Conservation (phyloP, 2,329 filamentous ascomycete species). For the Apiospora sp. region DNA sequence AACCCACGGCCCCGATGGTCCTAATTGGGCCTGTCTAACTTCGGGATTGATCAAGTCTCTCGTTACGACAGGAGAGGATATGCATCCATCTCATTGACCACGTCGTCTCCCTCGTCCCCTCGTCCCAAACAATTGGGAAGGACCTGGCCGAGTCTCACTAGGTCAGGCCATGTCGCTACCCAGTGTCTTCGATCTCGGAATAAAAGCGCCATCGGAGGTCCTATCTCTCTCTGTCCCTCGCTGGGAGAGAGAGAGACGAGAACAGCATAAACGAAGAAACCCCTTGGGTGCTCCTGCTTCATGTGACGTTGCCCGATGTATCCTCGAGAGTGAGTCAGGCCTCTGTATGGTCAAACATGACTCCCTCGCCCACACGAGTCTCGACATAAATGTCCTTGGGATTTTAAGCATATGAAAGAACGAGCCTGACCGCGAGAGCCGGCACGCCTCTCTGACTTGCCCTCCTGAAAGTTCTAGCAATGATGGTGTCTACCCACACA, state of each 20-base stretch:
- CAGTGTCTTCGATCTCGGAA: background rate
- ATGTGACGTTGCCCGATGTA: background rate
- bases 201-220: background rate
- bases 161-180: background rate
- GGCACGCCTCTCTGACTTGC: background rate
- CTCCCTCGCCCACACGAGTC: background rate
- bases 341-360: background rate
- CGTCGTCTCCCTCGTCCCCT: slow-evolving; percentile 25
- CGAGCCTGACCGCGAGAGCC: background rate
- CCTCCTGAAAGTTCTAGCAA: background rate
- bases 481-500: background rate
- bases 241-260: too few species aligned
- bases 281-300: background rate
- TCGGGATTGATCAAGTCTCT: slow-evolving; percentile 33
- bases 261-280: background rate
- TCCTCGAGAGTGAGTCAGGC: background rate
- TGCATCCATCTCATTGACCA: background rate
- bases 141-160: slow-evolving; percentile 31
- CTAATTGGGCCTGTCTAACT: slow-evolving; percentile 37
- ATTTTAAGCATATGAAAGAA: background rate
- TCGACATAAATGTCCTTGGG: background rate
- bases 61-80: slow-evolving; percentile 30
- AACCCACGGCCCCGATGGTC: slow-evolving; percentile 36
- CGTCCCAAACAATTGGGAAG: slow-evolving; percentile 35
- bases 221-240: background rate